phyloP scores from a whole-genome alignment of 2,329 filamentous ascomycete species.

The Verticillium isaacii region DNA sequence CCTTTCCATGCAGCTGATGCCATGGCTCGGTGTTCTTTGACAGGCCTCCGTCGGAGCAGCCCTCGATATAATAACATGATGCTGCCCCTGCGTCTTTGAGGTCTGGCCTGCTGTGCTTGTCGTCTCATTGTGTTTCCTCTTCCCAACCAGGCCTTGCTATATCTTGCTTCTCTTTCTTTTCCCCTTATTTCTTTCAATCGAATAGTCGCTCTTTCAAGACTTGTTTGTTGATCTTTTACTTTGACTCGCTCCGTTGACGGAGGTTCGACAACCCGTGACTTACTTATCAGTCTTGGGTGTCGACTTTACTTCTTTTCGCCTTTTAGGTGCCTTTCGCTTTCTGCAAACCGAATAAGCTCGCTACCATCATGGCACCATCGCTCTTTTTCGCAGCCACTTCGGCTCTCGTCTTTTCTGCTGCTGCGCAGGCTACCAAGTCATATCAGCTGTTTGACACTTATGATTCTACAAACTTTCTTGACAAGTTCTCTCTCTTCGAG shows the following conservation, averaged over 20 bases:
- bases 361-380: conserved; percentile 10
- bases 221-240: neutral
- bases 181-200: neutral
- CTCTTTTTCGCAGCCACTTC: conserved; percentile 11
- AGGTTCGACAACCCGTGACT: neutral
- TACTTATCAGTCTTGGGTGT: neutral
- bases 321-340: neutral
- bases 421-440: conserved; percentile 3
- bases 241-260: conserved; percentile 2
- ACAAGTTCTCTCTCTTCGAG: conserved; percentile 39
- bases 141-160: neutral
- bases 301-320: neutral
- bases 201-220: conserved; percentile 1
- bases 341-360: neutral
- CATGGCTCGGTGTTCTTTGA: neutral
- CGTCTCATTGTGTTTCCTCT: neutral
- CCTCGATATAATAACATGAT: neutral
- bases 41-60: neutral
- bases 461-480: conserved; percentile 36
- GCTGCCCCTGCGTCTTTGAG: neutral
- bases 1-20: neutral
- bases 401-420: conserved; percentile 7
- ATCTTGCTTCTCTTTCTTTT: neutral
- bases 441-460: conserved; percentile 13
- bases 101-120: neutral